Evolutionary conservation across 73 alveolate species (phyloP).

Genomic region (Symbiodinium natans): DNA sequence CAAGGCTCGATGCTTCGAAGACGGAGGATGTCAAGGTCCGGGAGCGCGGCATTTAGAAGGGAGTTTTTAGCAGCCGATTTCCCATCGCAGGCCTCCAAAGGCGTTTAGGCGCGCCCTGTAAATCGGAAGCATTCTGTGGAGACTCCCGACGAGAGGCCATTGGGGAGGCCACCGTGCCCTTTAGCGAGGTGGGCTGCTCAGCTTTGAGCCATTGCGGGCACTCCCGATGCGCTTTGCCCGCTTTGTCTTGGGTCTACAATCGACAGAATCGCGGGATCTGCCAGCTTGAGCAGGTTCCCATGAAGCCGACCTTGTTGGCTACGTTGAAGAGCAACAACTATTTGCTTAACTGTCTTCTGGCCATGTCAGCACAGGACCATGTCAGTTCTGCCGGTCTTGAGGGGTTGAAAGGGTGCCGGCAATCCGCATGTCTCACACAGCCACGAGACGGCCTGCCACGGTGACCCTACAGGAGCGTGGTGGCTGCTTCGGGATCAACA

Average conservation of each 20-base stretch:
- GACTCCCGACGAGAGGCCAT: constrained; percentile 62
- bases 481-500: constrained; percentile 67
- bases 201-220: not conserved
- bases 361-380: constrained; percentile 71
- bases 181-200: constrained; percentile 21
- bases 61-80: no score
- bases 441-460: no score
- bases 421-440: no score
- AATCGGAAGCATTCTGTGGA: no score
- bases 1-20: constrained; percentile 5
- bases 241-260: not conserved
- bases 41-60: no score
- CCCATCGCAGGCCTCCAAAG: no score
- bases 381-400: not conserved
- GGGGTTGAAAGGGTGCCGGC: no score
- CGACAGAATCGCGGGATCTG: no score
- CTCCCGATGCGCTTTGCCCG: not conserved
- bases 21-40: not conserved
- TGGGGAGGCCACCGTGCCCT: constrained; percentile 67
- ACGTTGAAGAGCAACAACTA: constrained; percentile 94
- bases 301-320: constrained; percentile 81
- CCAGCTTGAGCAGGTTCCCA: constrained; percentile 75
- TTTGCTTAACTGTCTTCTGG: constrained; percentile 51
- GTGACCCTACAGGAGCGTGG: constrained; percentile 46
- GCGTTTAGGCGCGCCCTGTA: no score